Evolutionary conservation across 2,329 filamentous ascomycete species (phyloP), one percentile per base, ranked within the genome.

Genomic region (Elsinoe necatrix): DNA sequence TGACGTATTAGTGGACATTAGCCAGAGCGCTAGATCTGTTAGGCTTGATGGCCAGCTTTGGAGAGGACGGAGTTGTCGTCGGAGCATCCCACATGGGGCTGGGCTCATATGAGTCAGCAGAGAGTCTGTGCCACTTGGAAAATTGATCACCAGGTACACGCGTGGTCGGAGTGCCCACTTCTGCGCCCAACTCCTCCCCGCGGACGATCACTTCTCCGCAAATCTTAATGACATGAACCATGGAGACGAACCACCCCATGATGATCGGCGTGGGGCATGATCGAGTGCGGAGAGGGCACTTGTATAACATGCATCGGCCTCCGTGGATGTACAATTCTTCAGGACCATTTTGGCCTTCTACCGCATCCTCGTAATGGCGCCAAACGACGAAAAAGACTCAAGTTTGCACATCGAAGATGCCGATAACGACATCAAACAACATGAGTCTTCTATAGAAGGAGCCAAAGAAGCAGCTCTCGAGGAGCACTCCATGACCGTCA

Each of bases 401-500:
- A 42, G 16, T 4, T 11, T 16, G 5, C 39, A 42, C 11, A 21
- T 20, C 21, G 42, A 25, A 47, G 42, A 47, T 16, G 23, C 25
- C 21, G 42, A 47, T 21, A 11, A n/a, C 2, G 14, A n/a, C 11
- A 29, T 47, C 42, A 47, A 29, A 5, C 42, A 47, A 21, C 14
- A 47, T 25, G 42, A 25, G 11, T 7, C 25, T 11, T 6, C n/a
- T 2, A 16, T 21, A 2, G 12, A 12, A 3, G 21, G 25, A 20
- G 52, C 57, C 21, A 43, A 37, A 31, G 47, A 42, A 27, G 57
- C 54, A n/a, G 50, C 45, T 11, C 23, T 35, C 11, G 43, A 45
- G 8, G 57, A 58, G 35, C 47, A 54, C 21, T 51, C 31, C 31
- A 20, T 57, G 47, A 57, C 54, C 12, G 16, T 59, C 35, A 56